A percentile compares a stretch with the other conserved stretches of the same genome.
Evolutionary conservation across 805 yeast species (phyloP).

Genomic region (Cyberlindnera maclurae): DNA sequence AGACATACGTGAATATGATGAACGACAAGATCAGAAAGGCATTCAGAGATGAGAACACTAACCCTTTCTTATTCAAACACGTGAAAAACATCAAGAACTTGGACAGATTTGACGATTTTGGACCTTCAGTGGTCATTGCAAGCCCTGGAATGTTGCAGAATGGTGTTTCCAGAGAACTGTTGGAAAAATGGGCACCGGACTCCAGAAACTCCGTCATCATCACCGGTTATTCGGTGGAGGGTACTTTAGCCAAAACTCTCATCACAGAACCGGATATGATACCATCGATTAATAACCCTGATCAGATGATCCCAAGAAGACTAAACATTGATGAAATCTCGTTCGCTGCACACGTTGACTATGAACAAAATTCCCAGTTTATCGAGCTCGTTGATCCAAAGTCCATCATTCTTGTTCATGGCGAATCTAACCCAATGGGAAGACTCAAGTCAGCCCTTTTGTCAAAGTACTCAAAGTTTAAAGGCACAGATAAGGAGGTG

Average conservation of each 20-base stretch:
- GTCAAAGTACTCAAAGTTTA: slow-evolving; percentile 74
- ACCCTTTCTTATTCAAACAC: slow-evolving; percentile 87
- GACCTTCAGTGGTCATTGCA: slow-evolving; percentile 94
- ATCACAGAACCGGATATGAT: slow-evolving; percentile 87
- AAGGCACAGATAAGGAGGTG: slow-evolving; percentile 84
- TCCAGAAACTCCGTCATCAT: slow-evolving; percentile 79
- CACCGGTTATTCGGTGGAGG: slow-evolving; percentile 98
- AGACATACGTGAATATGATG: slow-evolving; percentile 96
- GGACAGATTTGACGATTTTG: slow-evolving; percentile 84
- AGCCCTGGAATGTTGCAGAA: slow-evolving; percentile 98
- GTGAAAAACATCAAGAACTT: slow-evolving; percentile 72
- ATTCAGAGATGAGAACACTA: slow-evolving; percentile 69
- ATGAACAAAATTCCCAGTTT: slow-evolving; percentile 84
- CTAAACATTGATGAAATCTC: slow-evolving; percentile 87
- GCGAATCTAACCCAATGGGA: slow-evolving; percentile 98
- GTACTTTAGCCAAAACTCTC: slow-evolving; percentile 91
- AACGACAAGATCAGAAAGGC: slow-evolving; percentile 78
- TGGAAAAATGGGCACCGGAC: slow-evolving; percentile 98
- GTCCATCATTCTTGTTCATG: slow-evolving; percentile 88
- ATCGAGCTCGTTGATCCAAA: slow-evolving; percentile 83
- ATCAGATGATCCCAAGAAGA: slow-evolving; percentile 78
- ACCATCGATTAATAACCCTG: slow-evolving; percentile 77
- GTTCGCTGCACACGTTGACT: slow-evolving; percentile 99
- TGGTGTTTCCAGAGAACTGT: slow-evolving; percentile 84
- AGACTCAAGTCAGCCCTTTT: slow-evolving; percentile 86